These are phyloP conservation scores for Paramecium caudatum DNA, from an alignment of 73 alveolate species.

Conservation along the genomic window DNA sequence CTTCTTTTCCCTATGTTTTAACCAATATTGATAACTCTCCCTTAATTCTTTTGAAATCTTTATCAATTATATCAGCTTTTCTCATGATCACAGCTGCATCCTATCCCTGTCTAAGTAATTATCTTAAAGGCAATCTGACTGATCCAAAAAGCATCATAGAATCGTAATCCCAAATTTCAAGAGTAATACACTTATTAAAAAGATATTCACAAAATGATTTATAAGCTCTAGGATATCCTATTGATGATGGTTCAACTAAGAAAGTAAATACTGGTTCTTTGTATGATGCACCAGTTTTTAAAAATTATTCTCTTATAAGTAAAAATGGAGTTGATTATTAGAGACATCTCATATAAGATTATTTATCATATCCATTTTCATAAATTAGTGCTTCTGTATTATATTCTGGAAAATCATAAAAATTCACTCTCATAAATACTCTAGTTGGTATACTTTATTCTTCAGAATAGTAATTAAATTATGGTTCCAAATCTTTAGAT, in stretches of 20 bases:
- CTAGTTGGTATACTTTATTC: conserved; percentile 20
- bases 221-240: conserved; percentile 11
- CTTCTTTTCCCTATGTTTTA: conserved; percentile 13
- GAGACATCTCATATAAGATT: background rate
- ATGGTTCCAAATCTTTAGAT: conserved; percentile 18
- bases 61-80: conserved; percentile 41
- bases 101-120: conserved; percentile 14
- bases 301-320: conserved; percentile 20
- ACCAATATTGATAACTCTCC: conserved; percentile 49
- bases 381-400: background rate
- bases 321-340: conserved; percentile 10
- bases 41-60: conserved; percentile 42
- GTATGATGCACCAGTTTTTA: background rate
- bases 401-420: conserved; percentile 55
- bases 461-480: background rate
- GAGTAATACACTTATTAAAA: conserved; percentile 7
- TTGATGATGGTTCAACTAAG: background rate
- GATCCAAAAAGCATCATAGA: conserved; percentile 62
- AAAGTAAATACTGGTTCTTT: conserved; percentile 52
- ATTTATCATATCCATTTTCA: conserved; percentile 7
- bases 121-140: background rate
- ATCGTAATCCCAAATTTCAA: conserved; percentile 57
- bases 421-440: background rate
- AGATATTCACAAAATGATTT: conserved; percentile 39
- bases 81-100: conserved; percentile 38